Base-by-base conservation (phyloP, 257 asterid genomes). In the Orobanche coerulescens region DNA sequence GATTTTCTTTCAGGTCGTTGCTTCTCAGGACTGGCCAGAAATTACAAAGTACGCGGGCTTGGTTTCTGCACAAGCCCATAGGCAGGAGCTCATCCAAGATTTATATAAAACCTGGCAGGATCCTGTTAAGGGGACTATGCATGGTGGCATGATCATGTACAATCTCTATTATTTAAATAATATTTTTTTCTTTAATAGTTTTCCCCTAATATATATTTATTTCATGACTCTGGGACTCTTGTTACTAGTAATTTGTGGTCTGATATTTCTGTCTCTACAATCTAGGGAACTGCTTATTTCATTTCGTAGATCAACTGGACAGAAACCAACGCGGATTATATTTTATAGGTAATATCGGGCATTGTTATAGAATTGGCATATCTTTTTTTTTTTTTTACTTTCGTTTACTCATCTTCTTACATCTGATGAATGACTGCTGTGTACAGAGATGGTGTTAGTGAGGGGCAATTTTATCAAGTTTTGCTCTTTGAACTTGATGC, bases 1-100 rank as follows among this genome's bases (percentile, higher is more conserved):
- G 43, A 14, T 58, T 67, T 19, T 52, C 2, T 16, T 56, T 7
- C 70, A 87, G 96, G 96, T 87, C 39, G 96, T 87, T 51, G 96
- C 96, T 25, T 87, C 96, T 19, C 91, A 82, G 75, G 96, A 87
- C 69, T 87, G 94, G 94, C 96, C 96, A 0, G 91, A 84, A 65
- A 77, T 87, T 20, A 82, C 96, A 0, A 84, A 87, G 48, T 87
- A 87, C 49, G 92, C 92, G 31, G 96, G 94, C 16, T 65, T 87
- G 74, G 96, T 87, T 33, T 82, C 82, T 64, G 89, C 96, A 20
- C 96, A 87, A 75, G 85, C 94, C 42, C 94, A 84, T 65, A 67
- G 96, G 34, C 94, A 87, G 61, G 96, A 87, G 79, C 84, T 87
- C 30, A 84, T 87, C 33, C 84, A 87, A 60, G 96, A 87, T 71